These are phyloP conservation scores for Botrytis fabae DNA, from an alignment of 2,329 filamentous ascomycete species.

Conservation along the genomic window DNA sequence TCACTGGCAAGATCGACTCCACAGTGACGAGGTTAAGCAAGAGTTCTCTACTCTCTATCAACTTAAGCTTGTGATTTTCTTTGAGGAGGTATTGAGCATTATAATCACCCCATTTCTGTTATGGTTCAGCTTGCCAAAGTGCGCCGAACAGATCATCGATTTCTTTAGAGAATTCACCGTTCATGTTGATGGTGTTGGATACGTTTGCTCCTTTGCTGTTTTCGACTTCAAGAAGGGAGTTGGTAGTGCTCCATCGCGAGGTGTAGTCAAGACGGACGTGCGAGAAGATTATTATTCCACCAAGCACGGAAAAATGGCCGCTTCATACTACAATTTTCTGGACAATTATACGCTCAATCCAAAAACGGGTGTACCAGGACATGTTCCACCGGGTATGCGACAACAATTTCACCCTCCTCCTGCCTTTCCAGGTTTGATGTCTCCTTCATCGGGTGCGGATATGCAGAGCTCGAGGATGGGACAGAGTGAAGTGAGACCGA, in stretches of 20 bases:
- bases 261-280: conserved; percentile 51
- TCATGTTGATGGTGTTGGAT: conserved; percentile 92
- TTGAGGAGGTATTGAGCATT: conserved; percentile 90
- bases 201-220: conserved; percentile 95
- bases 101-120: conserved; percentile 88
- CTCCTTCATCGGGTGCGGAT: conserved; percentile 57
- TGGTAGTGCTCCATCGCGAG: conserved; percentile 50
- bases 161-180: conserved; percentile 98
- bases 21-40: conserved; percentile 87
- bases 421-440: conserved; percentile 69
- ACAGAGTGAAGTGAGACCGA: conserved; percentile 47
- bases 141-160: conserved; percentile 90
- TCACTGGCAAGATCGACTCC: conserved; percentile 86
- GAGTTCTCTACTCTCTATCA: conserved; percentile 93
- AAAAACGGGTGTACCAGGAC: conserved; percentile 63
- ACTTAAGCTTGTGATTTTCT: conserved; percentile 85
- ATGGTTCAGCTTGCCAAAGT: conserved; percentile 80
- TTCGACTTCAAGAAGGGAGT: conserved; percentile 92
- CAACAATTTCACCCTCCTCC: conserved; percentile 74
- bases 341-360: conserved; percentile 85
- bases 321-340: conserved; percentile 91
- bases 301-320: conserved; percentile 98
- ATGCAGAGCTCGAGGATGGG: conserved; percentile 54
- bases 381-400: conserved; percentile 55
- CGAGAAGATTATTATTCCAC: conserved; percentile 92